Conservation (phyloP, 2,329 filamentous ascomycete species). For the Curvularia sp. region DNA sequence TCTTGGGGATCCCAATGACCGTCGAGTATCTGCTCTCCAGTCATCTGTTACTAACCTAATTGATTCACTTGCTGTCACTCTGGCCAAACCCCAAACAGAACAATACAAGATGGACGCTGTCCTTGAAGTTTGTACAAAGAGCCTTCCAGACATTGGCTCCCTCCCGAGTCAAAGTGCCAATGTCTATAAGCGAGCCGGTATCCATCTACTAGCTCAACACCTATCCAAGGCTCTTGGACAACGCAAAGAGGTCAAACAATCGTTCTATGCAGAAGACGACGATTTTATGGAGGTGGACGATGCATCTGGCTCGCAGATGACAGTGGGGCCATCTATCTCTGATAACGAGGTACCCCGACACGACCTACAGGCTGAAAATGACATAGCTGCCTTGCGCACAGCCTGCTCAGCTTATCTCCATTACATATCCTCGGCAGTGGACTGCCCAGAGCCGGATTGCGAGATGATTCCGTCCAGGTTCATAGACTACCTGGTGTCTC, state of each 20-base stretch:
- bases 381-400: conserved; percentile 39
- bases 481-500: conserved; percentile 36
- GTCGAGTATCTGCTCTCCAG: conserved; percentile 33
- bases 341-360: conserved; percentile 56
- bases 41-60: conserved; percentile 31
- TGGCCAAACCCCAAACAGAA: conserved; percentile 50
- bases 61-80: conserved; percentile 44
- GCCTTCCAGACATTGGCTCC: conserved; percentile 38
- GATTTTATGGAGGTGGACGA: conserved; percentile 73
- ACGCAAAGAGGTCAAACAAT: conserved; percentile 42
- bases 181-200: conserved; percentile 39
- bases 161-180: conserved; percentile 22
- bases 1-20: conserved; percentile 29
- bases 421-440: conserved; percentile 34
- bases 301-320: conserved; percentile 67
- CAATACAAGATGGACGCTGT: conserved; percentile 55
- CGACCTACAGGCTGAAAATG: conserved; percentile 44
- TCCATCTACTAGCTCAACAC: conserved; percentile 45
- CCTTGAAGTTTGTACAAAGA: conserved; percentile 47
- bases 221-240: conserved; percentile 41
- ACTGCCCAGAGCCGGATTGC: conserved; percentile 17
- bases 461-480: conserved; percentile 37
- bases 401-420: conserved; percentile 41
- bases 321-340: conserved; percentile 52
- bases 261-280: conserved; percentile 48